Percentiles rank a stretch among this genome's conserved stretches.
These are phyloP conservation scores for Euphorbia schlechtendalii DNA, from an alignment of 441 rosid genomes.

Conservation along the genomic window DNA sequence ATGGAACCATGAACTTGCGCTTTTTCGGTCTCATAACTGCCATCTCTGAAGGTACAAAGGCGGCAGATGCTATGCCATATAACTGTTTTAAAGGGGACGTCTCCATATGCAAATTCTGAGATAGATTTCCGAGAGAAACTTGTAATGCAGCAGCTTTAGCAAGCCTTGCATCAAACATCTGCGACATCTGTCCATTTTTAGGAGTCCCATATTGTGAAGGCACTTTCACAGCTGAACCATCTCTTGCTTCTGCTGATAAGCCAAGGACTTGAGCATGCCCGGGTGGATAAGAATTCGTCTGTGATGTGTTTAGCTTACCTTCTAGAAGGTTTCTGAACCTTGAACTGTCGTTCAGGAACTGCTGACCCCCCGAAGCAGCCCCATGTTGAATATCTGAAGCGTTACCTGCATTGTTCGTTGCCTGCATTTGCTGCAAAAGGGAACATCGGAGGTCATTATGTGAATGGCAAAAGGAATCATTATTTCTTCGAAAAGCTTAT, in stretches of 20 bases:
- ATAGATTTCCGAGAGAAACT: slow-evolving; percentile 27
- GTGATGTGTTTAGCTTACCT: slow-evolving; percentile 26
- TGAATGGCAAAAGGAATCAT: slow-evolving; percentile 20
- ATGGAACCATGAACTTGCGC: slow-evolving; percentile 49
- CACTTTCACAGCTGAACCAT: slow-evolving; percentile 23
- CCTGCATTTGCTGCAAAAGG: slow-evolving; percentile 35
- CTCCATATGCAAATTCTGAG: slow-evolving; percentile 28
- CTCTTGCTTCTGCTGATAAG: slow-evolving; percentile 24
- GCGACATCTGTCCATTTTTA: slow-evolving; percentile 40
- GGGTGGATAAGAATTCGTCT: slow-evolving; percentile 19
- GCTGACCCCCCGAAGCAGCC: slow-evolving; percentile 20
- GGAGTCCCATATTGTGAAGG: slow-evolving; percentile 27
- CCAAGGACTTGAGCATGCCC: slow-evolving; percentile 25
- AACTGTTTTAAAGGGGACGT: slow-evolving; percentile 19
- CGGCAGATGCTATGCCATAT: slow-evolving; percentile 8
- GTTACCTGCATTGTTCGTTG: slow-evolving; percentile 25
- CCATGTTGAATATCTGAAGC: slow-evolving; percentile 19
- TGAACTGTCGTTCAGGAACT: slow-evolving; percentile 25
- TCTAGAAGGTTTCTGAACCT: slow-evolving; percentile 25
- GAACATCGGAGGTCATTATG: slow-evolving; percentile 23
- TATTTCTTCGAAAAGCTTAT: slow-evolving; percentile 22
- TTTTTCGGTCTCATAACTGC: slow-evolving; percentile 37
- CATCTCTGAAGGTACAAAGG: slow-evolving; percentile 24
- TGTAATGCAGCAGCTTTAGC: slow-evolving; percentile 25
- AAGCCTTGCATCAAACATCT: slow-evolving; percentile 28